Conservation (phyloP, 257 asterid genomes). For the Verbascum thapsus region DNA sequence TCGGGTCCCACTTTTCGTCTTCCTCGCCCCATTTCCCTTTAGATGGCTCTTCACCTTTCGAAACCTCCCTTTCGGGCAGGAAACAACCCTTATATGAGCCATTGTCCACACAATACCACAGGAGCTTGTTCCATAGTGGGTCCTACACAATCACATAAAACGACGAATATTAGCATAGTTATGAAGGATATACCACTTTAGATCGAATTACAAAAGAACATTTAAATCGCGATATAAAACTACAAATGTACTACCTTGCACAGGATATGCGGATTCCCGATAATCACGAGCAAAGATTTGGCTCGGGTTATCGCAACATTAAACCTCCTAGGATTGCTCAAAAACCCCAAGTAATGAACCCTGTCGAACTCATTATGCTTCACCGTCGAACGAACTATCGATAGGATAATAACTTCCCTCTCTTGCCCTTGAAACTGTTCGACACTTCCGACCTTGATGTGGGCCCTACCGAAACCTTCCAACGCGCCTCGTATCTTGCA, state of each 20-base stretch:
- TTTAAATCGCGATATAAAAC: too few relatives aligned
- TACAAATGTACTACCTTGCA: constrained; percentile 61
- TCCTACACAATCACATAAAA: constrained; percentile 56
- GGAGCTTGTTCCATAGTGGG: constrained; percentile 68
- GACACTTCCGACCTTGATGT: constrained; percentile 82
- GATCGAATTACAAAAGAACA: too few relatives aligned
- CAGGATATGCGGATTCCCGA: constrained; percentile 96
- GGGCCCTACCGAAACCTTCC: constrained; percentile 41
- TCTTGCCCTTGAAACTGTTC: constrained; percentile 99
- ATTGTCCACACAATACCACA: constrained; percentile 88
- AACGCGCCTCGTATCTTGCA: constrained; percentile 70
- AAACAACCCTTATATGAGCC: constrained; percentile 84
- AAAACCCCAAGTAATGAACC: constrained; percentile 77
- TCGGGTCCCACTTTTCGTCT: constrained; percentile 31
- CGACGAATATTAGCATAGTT: constrained; percentile 21
- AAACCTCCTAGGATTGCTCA: constrained; percentile 94
- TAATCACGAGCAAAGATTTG: constrained; percentile 73
- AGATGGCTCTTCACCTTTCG: constrained; percentile 30
- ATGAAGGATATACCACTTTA: not conserved
- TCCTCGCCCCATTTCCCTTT: constrained; percentile 35
- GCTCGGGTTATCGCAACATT: constrained; percentile 92
- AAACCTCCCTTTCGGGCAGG: constrained; percentile 59
- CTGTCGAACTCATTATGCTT: constrained; percentile 81
- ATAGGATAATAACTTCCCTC: constrained; percentile 70
- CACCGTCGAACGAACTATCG: constrained; percentile 92